A percentile compares a stretch with the other conserved stretches of the same genome.
Conservation (phyloP, 768 basidiomycete genomes). For the Phanerochaete sordida region DNA sequence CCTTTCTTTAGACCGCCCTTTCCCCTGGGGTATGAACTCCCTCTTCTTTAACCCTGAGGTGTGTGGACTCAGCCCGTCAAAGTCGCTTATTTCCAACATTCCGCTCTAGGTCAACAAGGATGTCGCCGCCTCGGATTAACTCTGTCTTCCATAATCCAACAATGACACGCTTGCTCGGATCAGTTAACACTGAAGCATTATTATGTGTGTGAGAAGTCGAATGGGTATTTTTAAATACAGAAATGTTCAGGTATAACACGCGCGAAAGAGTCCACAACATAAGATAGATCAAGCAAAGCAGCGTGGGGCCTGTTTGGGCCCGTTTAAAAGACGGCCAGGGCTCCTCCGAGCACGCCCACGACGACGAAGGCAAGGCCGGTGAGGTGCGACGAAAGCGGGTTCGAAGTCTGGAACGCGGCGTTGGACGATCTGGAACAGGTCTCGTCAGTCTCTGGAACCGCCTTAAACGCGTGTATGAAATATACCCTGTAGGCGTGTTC, state of each 20-base stretch:
- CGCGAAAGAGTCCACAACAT: not conserved
- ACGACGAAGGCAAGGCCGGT: constrained; percentile 26
- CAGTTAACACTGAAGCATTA: not conserved
- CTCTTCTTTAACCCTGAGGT: constrained; percentile 81
- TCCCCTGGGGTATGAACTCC: constrained; percentile 82
- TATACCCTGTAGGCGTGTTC: not conserved
- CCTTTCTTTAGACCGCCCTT: constrained; percentile 49
- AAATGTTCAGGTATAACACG: not conserved
- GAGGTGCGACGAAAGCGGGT: constrained; percentile 22
- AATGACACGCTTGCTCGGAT: not conserved
- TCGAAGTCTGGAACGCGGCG: not conserved
- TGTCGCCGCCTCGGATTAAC: constrained; percentile 34
- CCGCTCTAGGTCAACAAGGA: constrained; percentile 60
- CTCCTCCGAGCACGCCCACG: constrained; percentile 34
- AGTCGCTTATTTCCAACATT: not conserved
- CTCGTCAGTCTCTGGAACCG: not conserved
- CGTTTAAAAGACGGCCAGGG: constrained; percentile 33
- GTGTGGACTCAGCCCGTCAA: no score
- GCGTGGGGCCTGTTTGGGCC: not conserved
- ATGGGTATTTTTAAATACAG: not conserved
- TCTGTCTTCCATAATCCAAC: not conserved
- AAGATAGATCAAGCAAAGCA: not conserved
- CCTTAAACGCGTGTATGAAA: not conserved
- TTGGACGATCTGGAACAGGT: not conserved
- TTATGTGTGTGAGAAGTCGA: not conserved